Evolutionary conservation across 164 flowering plant species (phyloP), one percentile per base, ranked within the genome.

Genomic region (Protea cynaroides): DNA sequence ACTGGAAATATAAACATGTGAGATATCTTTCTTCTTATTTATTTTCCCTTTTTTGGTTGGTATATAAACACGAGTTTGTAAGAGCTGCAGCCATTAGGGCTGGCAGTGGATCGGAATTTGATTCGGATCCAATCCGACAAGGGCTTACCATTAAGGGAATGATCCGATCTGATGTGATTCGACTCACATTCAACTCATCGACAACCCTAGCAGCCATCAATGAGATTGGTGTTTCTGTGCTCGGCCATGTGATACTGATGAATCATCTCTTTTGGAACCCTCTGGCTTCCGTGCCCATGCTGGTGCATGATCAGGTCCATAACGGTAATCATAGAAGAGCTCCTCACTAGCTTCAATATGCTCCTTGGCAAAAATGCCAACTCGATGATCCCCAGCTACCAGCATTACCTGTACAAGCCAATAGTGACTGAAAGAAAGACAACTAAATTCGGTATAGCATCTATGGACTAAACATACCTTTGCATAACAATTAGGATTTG

Each of bases 311-410:
- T 87, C 88, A 47, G 92, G 90, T 18, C 87, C 83, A 66, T 95
- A 95, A 49, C 91, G 83, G 53, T 95, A 95, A 65, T 92, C 97
- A 65, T 95, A 95, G 78, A 95, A 95, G 19, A 95, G 84, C 75
- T 95, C 99, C 62, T 95, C 96, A 18, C 92, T 71, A 51, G 95
- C 96, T 65, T 86, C 94, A 65, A 95, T 95, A 29, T 69, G 91
- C 71, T 95, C 97, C 59, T 86, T 88, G 14, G 99, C 98, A 67
- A 80, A 95, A 21, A 95, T 92, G 56, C 99, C 99, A 44, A 95
- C 99, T 47, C 97, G 79, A 65, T 95, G 98, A 80, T 95, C 99
- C 61, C 98, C 98, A 8, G 95, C 97, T 19, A 92, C 99, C 74
- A 88, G 69, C 89, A 92, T 88, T 25, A 95, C 96, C 99, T 94